Evolutionary conservation across 257 asterid species (phyloP).

Genomic region (Vinca minor): DNA sequence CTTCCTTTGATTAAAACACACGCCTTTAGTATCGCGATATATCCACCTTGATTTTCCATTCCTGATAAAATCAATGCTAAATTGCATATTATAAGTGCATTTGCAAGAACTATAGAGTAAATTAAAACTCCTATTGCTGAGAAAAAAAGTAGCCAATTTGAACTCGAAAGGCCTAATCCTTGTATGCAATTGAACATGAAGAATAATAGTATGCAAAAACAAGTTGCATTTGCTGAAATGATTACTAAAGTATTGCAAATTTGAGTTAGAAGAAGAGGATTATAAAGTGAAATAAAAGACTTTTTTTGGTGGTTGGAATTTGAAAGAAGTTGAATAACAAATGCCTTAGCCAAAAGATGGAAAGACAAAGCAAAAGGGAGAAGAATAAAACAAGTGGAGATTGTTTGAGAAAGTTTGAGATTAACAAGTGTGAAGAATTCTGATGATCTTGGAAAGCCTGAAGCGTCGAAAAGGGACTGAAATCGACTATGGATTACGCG

Average conservation of each 20-base stretch:
- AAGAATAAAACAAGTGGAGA: constrained; percentile 34
- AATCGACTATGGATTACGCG: constrained; percentile 40
- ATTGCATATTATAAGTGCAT: constrained; percentile 40
- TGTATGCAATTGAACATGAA: constrained; percentile 29
- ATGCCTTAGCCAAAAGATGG: constrained; percentile 58
- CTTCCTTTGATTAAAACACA: constrained; percentile 42
- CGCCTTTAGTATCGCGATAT: constrained; percentile 37
- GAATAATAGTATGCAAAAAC: constrained; percentile 43
- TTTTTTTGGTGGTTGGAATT: constrained; percentile 13
- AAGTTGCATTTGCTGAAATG: constrained; percentile 60
- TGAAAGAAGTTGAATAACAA: constrained; percentile 28
- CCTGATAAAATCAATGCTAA: constrained; percentile 42
- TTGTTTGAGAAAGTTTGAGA: constrained; percentile 65
- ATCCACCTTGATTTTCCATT: constrained; percentile 34
- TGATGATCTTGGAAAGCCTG: constrained; percentile 63
- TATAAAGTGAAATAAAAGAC: constrained; percentile 23
- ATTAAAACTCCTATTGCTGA: constrained; percentile 45
- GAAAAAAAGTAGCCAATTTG: constrained; percentile 24
- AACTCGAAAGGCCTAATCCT: constrained; percentile 30
- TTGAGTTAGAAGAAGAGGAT: constrained; percentile 45
- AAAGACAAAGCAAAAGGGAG: constrained; percentile 59
- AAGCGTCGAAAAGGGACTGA: constrained; percentile 42
- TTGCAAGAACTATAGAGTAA: constrained; percentile 63
- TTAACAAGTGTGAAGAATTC: constrained; percentile 46
- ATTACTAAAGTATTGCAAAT: constrained; percentile 43